Evolutionary conservation across 345 rosid species (phyloP), one percentile per base, ranked within the genome.

Genomic region (Fremontodendron californicum): DNA sequence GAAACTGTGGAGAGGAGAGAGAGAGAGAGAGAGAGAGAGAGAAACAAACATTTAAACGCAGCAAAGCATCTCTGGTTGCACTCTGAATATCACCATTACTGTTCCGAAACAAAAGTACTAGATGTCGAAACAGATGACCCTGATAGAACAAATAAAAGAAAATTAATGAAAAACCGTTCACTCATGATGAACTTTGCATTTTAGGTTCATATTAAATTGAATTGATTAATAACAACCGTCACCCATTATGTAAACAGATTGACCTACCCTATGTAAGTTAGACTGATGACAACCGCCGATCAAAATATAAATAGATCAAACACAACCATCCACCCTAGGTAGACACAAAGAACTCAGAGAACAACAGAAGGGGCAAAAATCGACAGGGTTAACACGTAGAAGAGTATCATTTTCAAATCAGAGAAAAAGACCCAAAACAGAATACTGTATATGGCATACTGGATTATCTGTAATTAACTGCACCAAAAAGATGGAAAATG

Each of bases 31-130:
- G 64, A 69, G 63, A 52, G 48, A 73, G 77, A 48, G 62, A 68
- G 76, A 46, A 70, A 81, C 84, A 78, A 75, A 96, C 99, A 82
- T 92, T 89, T 82, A 96, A 82, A 43, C 88, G 92, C 82, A 89
- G 78, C 73, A 93, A 39, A 48, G 99, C 94, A 63, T 90, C 96
- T 79, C 90, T 87, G 75, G 91, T 84, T 73, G 90, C 92, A 85
- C 84, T 82, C 58, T 89, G 99, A 74, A 96, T 78, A 73, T 81
- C 85, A 77, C 86, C 92, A 81, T 82, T 85, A 66, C 85, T 52
- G 80, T 84, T 84, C 73, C 85, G 87, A 79, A 82, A 87, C 82
- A 93, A 58, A 66, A 82, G 52, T 67, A 96, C 90, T 46, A 96
- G 89, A 78, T 86, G 84, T 43, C 48, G 84, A 81, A 93, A 89